Base-by-base conservation (phyloP, 176 grass and related monocot species). In the Rhynchospora pubera region DNA sequence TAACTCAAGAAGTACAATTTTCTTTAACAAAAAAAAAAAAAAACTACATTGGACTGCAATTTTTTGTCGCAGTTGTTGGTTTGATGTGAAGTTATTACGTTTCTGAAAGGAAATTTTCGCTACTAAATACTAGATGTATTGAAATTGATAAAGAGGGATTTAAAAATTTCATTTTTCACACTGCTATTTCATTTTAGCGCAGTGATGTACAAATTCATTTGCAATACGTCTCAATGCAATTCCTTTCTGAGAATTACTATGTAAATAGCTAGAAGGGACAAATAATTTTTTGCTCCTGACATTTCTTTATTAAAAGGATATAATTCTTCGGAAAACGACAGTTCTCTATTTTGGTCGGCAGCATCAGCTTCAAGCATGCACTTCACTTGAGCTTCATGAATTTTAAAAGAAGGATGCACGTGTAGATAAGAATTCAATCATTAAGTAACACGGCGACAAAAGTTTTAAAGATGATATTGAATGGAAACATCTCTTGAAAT, bases 241-340 rank as follows among this genome's bases (percentile, higher is more conserved):
- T 39, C 34, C 4, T 39, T 39, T 39, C 34, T 11, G 4, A 81
- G 47, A 19, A 45, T 64, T 63, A 32, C 30, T 22, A 60, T 23
- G n/a, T 14, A 22, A 61, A 43, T 19, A 64, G 32, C 16, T 23
- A 81, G 78, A 48, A 81, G 30, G 7, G 42, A 65, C 58, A 81
- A 65, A 62, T 80, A 63, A 64, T 15, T 81, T 28, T 74, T 23
- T 74, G 15, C 32, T 44, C 34, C 34, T 39, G 34, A 39, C 34
- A 30, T 64, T 48, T 64, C n/a, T 62, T n/a, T 81, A 18, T 63
- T 21, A 64, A 46, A 57, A 55, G 42, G 14, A 24, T 34, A 16
- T 59, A 45, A 79, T 13, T 34, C 15, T 82, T 52, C 21, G 19
- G 59, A 82, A 82, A 82, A 82, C 13, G 32, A 82, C 19, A 26